Evolutionary conservation across 768 basidiomycete species (phyloP), one percentile per base, ranked within the genome.

Genomic region (Glaciozyma martinii): DNA sequence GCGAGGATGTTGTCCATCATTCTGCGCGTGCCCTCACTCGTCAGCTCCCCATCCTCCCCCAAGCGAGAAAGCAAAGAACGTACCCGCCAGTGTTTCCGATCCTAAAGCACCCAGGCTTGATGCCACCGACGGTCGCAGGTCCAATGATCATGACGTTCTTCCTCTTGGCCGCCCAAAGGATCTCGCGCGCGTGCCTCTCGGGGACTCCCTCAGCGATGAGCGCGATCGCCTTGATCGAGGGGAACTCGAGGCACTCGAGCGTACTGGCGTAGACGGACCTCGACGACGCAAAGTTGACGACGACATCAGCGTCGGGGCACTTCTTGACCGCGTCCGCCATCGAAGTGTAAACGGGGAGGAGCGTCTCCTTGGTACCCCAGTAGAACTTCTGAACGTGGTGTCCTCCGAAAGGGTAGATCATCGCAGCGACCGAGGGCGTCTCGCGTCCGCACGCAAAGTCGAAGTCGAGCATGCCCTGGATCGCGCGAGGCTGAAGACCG

Each of bases 1-100:
- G 93, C 81, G 75, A 97, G 95, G 80, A 98, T 93, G 82, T 98
- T 99, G 82, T 99, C 94, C 93, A 97, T 95, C 94, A 98, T 98
- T 75, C 90, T 87, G 73, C 10, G 72, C 61, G 43, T n/a, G n/a
- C n/a, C n/a, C n/a, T n/a, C 63, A 62, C 55, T 13, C 29, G 61
- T 42, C 42, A 63, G 52, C 12, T 18, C 46, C 55, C 57, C 59
- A 33, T 9, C 52, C 32, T 54, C 33, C 30, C 43, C 44, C 43
- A 23, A 40, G 13, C 49, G 15, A 60, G 29, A 10, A 13, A 52
- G 27, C 29, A 18, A n/a, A n/a, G 56, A 32, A 78, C 85, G 72
- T 73, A 88, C 87, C 89, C 94, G 81, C 94, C 94, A 65, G 90
- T 92, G 84, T 99, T 99, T 74, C 94, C 94, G 74, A 98, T 98